Base-by-base conservation (phyloP, 2,329 filamentous ascomycete genomes). In the Monilinia laxa region DNA sequence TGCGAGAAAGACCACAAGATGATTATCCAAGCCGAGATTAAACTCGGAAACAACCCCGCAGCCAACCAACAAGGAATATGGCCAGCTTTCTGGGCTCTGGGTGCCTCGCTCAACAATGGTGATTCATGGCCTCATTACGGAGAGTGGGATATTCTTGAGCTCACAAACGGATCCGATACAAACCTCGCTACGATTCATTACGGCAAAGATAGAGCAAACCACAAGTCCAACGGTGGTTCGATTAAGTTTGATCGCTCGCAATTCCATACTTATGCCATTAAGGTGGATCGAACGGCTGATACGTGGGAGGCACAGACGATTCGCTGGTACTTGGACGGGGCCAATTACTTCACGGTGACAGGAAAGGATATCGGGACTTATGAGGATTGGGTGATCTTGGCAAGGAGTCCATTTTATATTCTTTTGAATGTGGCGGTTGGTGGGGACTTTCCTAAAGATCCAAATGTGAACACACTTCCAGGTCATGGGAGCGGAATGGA, bases 61-160 rank as follows among this genome's bases (percentile, higher is more conserved):
- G 28, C 62, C 11, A 62, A 70, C 5, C 77, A 79, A 67, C 70
- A 76, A 58, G 80, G 80, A 23, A 80, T 82, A 71, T 83, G 81
- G 81, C 79, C 78, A 0, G 81, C 80, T 0, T 82, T 83, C 69
- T 83, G 80, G 81, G 73, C 78, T 28, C 76, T 83, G 42, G 81
- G 81, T 7, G 68, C 74, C 11, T 72, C 68, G 1, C 81, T 77
- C 72, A 72, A 71, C 40, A 76, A 79, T 66, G 57, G 14, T 4
- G 78, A 78, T 68, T 77, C 77, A 67, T 82, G 81, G 81, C 81
- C 81, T 0, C 62, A 70, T 7, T 71, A 78, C 16, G 79, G 79
- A 65, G 81, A 83, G 74, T 75, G 82, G 57, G 81, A 83, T 73
- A 76, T 83, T 55, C 70, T 82, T 65, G 81, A 82, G 73, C 73